Evolutionary conservation across 2,329 filamentous ascomycete genomes (phyloP).

Genomic region (Aspergillus fumigatiaffinis): DNA sequence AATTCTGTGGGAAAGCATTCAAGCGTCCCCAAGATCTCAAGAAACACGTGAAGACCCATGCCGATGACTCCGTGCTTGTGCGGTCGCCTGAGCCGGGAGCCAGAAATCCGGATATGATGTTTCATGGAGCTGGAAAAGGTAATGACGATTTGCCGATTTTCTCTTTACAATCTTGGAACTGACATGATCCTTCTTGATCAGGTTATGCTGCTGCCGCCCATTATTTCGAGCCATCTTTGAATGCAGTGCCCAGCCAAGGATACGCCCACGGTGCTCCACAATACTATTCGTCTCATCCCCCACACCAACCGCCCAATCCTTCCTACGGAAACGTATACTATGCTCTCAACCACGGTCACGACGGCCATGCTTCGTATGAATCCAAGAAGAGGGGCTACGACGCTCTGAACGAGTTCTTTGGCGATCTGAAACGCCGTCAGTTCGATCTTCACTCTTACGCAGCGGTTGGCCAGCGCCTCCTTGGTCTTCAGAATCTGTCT

Average conservation of each 20-base stretch:
- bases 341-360: constrained; percentile 63
- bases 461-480: constrained; percentile 83
- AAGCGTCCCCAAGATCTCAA: constrained; percentile 98
- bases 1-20: constrained; percentile 98
- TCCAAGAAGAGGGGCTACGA: constrained; percentile 81
- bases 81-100: constrained; percentile 59
- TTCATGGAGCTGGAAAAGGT: constrained; percentile 32
- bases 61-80: constrained; percentile 80
- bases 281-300: constrained; percentile 54
- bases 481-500: constrained; percentile 70
- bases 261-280: constrained; percentile 42
- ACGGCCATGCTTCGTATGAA: constrained; percentile 61
- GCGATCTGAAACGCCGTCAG: constrained; percentile 83
- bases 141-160: constrained; percentile 5
- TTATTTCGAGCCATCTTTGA: constrained; percentile 53
- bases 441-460: constrained; percentile 87
- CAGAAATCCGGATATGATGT: constrained; percentile 42
- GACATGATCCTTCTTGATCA: constrained; percentile 10
- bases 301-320: constrained; percentile 50
- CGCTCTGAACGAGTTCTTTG: constrained; percentile 89
- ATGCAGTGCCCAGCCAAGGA: constrained; percentile 44
- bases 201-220: constrained; percentile 43
- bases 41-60: constrained; percentile 99
- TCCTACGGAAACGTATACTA: constrained; percentile 77
- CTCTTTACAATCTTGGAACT: background rate